Base-by-base conservation (phyloP, 1,284 basidiomycete genomes). In the Trichosporon coremiiforme region DNA sequence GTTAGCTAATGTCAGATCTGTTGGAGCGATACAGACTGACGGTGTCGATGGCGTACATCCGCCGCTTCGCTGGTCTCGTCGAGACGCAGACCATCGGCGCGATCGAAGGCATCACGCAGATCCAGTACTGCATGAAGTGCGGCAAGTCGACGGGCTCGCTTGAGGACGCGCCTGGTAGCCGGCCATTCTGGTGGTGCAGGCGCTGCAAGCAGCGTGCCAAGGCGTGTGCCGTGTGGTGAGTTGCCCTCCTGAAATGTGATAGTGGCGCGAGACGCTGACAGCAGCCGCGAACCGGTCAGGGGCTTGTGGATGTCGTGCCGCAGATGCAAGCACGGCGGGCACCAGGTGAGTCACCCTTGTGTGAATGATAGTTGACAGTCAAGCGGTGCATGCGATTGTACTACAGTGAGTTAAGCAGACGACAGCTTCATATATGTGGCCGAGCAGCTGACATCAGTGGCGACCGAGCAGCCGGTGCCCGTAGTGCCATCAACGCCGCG, bases 131-230 rank as follows among this genome's bases (percentile, higher is more conserved):
- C 67, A 53, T 66, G 29, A 66, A 70, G 64, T 82, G 81, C 65
- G 75, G 78, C 20, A 79, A 78, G 63, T 74, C 78, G 15, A 81
- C 81, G 0, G 80, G 80, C 2, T 73, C 75, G 12, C 69, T 81
- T 45, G 81, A 82, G 36, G 79, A 81, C 72, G 75, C 75, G 33
- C 70, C 71, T 1, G 75, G 78, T 38, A 72, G 55, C 57, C 78
- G 76, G 71, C 70, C 66, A 29, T 80, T 81, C 63, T 82, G 81
- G 80, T 81, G 75, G 75, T 82, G 81, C 70, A 76, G 73, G 50
- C 62, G 67, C 62, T 82, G 81, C 68, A 73, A 70, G 38, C 65
- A 74, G 8, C 73, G 68, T 2, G 79, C 81, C 5, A 78, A 76
- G 72, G 63, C 55, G 9, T 82, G 81, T 66, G 72, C 74, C 0